phyloP scores from a whole-genome alignment of 768 basidiomycete species.

The Hemileccinum impolitum region DNA sequence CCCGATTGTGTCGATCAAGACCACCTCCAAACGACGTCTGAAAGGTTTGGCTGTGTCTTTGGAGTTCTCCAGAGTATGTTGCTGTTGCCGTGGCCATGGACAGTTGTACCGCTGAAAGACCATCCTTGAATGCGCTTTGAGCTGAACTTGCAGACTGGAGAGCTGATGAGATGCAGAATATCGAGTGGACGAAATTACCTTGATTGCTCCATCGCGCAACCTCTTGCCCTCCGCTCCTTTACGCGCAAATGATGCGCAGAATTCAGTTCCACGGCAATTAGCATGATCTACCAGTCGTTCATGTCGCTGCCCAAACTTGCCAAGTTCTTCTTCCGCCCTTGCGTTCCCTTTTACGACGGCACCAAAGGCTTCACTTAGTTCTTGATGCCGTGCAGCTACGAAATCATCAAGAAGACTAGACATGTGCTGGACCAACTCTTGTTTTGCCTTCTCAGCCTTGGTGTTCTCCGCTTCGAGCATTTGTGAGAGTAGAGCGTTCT shows the following conservation, averaged over 20 bases:
- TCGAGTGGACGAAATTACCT: constrained; percentile 41
- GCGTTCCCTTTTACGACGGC: constrained; percentile 53
- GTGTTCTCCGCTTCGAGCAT: constrained; percentile 64
- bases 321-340: constrained; percentile 50
- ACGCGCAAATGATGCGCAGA: constrained; percentile 41
- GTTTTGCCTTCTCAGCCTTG: constrained; percentile 64
- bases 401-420: constrained; percentile 71
- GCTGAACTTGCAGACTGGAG: constrained; percentile 41
- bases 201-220: constrained; percentile 53
- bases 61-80: constrained; percentile 50
- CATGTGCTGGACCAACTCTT: constrained; percentile 72
- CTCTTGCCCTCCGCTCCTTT: constrained; percentile 50
- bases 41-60: constrained; percentile 45
- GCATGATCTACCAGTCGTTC: constrained; percentile 42
- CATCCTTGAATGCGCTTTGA: constrained; percentile 39
- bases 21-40: constrained; percentile 47
- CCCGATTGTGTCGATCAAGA: constrained; percentile 56
- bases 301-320: constrained; percentile 47
- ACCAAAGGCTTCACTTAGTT: constrained; percentile 55
- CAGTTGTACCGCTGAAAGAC: constrained; percentile 43
- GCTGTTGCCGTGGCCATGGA: constrained; percentile 45
- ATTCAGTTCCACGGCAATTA: constrained; percentile 39
- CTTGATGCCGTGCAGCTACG: constrained; percentile 62
- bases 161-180: constrained; percentile 11
- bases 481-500: constrained; percentile 62